Evolutionary conservation across 805 yeast species (phyloP).

Genomic region (Saccharomycopsis malanga): DNA sequence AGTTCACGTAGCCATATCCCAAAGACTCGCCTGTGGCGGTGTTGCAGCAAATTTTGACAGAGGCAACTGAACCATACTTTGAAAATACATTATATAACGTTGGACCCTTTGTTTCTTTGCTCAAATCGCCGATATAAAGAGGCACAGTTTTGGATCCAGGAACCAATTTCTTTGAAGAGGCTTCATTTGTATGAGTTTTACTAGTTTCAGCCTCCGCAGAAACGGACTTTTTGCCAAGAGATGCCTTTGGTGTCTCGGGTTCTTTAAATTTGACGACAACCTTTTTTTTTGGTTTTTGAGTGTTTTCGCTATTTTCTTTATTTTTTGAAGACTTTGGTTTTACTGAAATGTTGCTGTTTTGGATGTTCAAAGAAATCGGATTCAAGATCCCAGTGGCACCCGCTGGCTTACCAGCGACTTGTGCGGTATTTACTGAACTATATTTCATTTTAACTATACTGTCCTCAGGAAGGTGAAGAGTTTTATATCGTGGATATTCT

Average conservation of each 20-base stretch:
- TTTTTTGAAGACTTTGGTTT: too few relatives aligned
- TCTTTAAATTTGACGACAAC: background rate
- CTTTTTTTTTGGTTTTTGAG: background rate
- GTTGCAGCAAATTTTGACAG: slow-evolving; percentile 56
- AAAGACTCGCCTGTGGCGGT: slow-evolving; percentile 48
- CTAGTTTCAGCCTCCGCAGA: too few relatives aligned
- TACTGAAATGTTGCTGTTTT: too few relatives aligned
- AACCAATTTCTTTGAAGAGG: too few relatives aligned
- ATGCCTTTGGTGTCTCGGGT: background rate
- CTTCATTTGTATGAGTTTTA: too few relatives aligned
- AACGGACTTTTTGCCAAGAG: too few relatives aligned
- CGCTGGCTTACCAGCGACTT: background rate
- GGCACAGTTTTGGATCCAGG: slow-evolving; percentile 27
- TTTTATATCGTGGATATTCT: too few relatives aligned
- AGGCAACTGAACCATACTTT: slow-evolving; percentile 38
- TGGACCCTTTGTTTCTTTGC: slow-evolving; percentile 42
- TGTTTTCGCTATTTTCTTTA: background rate
- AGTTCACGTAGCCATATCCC: slow-evolving; percentile 71
- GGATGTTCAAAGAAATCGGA: slow-evolving; percentile 10
- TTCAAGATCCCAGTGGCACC: slow-evolving; percentile 3
- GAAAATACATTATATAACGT: slow-evolving; percentile 39
- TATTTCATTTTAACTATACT: too few relatives aligned
- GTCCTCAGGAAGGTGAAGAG: too few relatives aligned
- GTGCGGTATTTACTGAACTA: too few relatives aligned
- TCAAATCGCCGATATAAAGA: slow-evolving; percentile 60